phyloP scores from a whole-genome alignment of 1,284 basidiomycete genomes.

The Porodaedalea pini region DNA sequence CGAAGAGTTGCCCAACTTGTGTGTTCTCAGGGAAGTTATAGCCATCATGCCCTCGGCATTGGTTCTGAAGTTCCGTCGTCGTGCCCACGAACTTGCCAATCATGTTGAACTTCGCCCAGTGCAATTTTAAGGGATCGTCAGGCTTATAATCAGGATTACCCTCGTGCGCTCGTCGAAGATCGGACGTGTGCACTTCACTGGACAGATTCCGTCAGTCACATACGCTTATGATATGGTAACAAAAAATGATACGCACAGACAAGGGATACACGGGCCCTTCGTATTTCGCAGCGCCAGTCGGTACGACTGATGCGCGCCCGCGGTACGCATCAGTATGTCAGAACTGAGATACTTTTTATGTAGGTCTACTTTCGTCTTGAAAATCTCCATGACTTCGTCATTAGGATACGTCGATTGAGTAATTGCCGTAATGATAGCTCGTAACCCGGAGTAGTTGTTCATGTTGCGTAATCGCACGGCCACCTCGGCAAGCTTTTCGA shows the following conservation, averaged over 20 bases:
- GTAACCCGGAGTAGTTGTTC: conserved; percentile 79
- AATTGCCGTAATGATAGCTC: conserved; percentile 79
- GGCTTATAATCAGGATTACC: conserved; percentile 65
- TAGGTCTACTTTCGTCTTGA: conserved; percentile 58
- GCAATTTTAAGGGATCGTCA: conserved; percentile 60
- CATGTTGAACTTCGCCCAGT: conserved; percentile 86
- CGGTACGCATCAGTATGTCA: conserved; percentile 70
- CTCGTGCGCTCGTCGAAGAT: conserved; percentile 74
- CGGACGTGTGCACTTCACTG: conserved; percentile 82
- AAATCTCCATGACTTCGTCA: conserved; percentile 67
- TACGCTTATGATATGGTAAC: conserved; percentile 12
- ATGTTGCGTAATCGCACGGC: conserved; percentile 62
- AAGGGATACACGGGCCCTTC: conserved; percentile 77
- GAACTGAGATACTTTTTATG: conserved; percentile 72
- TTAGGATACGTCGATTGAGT: conserved; percentile 68
- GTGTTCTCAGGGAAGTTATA: conserved; percentile 55
- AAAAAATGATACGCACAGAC: conserved; percentile 49
- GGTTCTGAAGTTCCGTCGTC: conserved; percentile 68
- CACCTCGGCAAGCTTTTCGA: conserved; percentile 76
- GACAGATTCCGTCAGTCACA: conserved; percentile 5
- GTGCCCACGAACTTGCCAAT: conserved; percentile 73
- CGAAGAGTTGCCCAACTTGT: conserved; percentile 50
- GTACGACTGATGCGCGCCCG: conserved; percentile 73
- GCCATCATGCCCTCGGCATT: conserved; percentile 56
- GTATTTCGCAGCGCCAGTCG: conserved; percentile 75